These are phyloP conservation scores for Starmera amethionina DNA, from an alignment of 805 yeast genomes.

Conservation along the genomic window DNA sequence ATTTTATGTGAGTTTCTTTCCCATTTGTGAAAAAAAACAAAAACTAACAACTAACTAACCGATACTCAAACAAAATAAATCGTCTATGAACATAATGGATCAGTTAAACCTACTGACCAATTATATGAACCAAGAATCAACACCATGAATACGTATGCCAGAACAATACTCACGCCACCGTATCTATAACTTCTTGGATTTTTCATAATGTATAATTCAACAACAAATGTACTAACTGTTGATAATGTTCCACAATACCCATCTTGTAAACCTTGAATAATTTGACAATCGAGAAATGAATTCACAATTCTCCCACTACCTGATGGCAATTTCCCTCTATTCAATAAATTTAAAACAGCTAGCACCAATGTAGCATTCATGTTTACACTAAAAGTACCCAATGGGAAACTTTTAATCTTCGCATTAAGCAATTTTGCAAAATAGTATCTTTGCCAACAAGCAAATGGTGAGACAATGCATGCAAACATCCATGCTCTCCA, in stretches of 20 bases:
- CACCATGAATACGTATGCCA: constrained; percentile 40
- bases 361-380: constrained; percentile 34
- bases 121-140: constrained; percentile 61
- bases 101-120: constrained; percentile 49
- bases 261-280: constrained; percentile 41
- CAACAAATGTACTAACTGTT: constrained; percentile 71
- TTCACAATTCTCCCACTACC: constrained; percentile 19
- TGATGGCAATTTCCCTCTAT: constrained; percentile 30
- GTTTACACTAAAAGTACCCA: constrained; percentile 44
- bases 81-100: constrained; percentile 11
- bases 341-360: constrained; percentile 32
- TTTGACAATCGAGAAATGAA: constrained; percentile 33
- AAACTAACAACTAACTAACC: neutral
- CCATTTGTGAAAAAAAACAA: neutral
- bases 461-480: constrained; percentile 62
- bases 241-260: constrained; percentile 68
- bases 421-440: constrained; percentile 42
- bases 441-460: constrained; percentile 48
- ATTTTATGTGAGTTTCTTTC: constrained; percentile 4
- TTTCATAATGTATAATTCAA: constrained; percentile 42
- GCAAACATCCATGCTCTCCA: constrained; percentile 69
- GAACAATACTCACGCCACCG: constrained; percentile 34
- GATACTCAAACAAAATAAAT: neutral
- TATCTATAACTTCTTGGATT: constrained; percentile 37
- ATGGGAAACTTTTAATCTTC: constrained; percentile 35